phyloP scores from a whole-genome alignment of 2,329 filamentous ascomycete species.

The Gyromitra esculenta region DNA sequence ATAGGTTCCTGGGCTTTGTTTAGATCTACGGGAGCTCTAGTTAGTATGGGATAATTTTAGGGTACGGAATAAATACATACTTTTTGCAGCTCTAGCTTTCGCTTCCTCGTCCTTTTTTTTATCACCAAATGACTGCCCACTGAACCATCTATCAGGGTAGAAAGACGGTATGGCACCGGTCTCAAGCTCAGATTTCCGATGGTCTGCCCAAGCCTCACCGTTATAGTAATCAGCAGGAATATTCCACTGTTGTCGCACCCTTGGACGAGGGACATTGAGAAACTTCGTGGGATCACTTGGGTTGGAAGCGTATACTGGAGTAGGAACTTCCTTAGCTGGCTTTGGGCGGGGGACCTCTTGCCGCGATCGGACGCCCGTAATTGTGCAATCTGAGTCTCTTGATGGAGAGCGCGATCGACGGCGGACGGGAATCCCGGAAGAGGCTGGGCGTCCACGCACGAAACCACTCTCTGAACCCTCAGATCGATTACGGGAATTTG shows the following conservation, averaged over 20 bases:
- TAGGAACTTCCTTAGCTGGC: not conserved
- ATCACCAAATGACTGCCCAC: conserved; percentile 34
- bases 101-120: not conserved
- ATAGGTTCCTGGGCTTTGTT: not conserved
- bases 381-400: conserved; percentile 10
- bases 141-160: conserved; percentile 46
- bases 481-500: not conserved
- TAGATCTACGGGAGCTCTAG: not conserved
- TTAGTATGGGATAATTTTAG: not conserved
- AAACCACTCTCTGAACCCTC: not conserved
- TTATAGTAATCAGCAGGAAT: conserved; percentile 36
- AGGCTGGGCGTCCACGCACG: not conserved
- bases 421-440: not conserved
- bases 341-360: conserved; percentile 19
- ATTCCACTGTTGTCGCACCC: conserved; percentile 20
- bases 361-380: not conserved
- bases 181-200: conserved; percentile 33
- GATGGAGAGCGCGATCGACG: conserved; percentile 25
- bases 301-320: conserved; percentile 20
- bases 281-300: conserved; percentile 39
- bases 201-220: conserved; percentile 30
- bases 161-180: conserved; percentile 18
- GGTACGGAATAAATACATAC: not conserved
- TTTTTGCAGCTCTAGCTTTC: not conserved
- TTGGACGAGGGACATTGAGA: conserved; percentile 36